Evolutionary conservation across 495 filamentous ascomycete genomes (phyloP), one percentile per base, ranked within the genome.

Genomic region (Penicillium paradoxum): DNA sequence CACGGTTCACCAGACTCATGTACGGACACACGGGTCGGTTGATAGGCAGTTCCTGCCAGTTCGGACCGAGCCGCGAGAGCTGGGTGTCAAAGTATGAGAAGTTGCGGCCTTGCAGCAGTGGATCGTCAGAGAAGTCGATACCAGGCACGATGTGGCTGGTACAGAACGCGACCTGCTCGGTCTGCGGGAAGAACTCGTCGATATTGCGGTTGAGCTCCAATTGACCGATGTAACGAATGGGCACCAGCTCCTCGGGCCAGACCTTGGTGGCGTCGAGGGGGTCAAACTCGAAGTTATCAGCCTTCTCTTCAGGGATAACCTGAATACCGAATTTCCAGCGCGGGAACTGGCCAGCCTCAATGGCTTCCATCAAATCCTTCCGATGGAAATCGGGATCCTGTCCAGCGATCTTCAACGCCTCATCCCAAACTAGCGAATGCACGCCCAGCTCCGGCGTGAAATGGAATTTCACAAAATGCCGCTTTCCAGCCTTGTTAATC

Each of bases 81-180:
- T 96, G 90, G 1, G 91, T 95, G 56, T 96, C 90, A 34, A 85
- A 83, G 70, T 95, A 96, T 46, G 82, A 87, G 66, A 95, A 95
- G 73, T 90, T 93, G 6, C 90, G 83, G 37, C 88, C 88, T 62
- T 91, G 85, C 4, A 93, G 76, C 4, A 95, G 73, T 1, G 90
- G 89, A 58, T 96, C 90, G 58, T 93, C 80, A 6, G 88, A 90
- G 70, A 91, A 90, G 42, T 88, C 88, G 54, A 96, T 89, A 50
- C 91, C 91, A 4, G 89, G 89, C 4, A 95, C 87, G 51, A 95
- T 73, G 57, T 96, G 91, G 47, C 79, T 79, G 6, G 90, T 95
- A 67, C 88, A 92, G 72, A 95, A 96, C 15, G 91, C 90, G 6
- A 82, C 80, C 56, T 79, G 75, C 73, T 96, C 91, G 1, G 83